These are phyloP conservation scores for Suillus fuscotomentosus DNA, from an alignment of 768 basidiomycete species.

Conservation along the genomic window DNA sequence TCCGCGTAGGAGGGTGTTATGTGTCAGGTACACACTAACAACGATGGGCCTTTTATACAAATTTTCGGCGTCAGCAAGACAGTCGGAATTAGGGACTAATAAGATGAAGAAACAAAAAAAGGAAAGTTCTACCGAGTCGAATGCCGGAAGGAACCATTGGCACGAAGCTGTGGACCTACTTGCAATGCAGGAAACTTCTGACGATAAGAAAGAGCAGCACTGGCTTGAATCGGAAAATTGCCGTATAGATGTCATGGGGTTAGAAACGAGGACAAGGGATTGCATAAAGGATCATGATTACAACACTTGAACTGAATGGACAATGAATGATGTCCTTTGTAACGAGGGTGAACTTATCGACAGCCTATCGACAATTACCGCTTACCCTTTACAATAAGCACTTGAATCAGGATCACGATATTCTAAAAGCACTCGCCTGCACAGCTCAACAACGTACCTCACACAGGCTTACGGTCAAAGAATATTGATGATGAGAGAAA, in stretches of 20 bases:
- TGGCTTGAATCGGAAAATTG: not conserved
- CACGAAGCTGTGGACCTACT: not conserved
- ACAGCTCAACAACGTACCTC: not conserved
- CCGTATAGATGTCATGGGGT: not conserved
- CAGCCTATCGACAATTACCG: not conserved
- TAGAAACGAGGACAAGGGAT: not conserved
- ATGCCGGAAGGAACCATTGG: not conserved
- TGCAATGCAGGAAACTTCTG: not conserved
- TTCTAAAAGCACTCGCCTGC: not conserved
- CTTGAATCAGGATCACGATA: not conserved
- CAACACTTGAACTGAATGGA: too few relatives aligned
- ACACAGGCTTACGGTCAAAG: not conserved
- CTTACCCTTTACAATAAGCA: not conserved
- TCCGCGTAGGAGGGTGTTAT: not conserved
- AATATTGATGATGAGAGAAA: not conserved
- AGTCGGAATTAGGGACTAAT: not conserved
- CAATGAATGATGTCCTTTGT: not conserved
- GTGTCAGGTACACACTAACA: not conserved
- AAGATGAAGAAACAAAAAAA: not conserved
- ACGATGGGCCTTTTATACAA: not conserved
- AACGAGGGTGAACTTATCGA: not conserved
- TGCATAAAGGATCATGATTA: not conserved
- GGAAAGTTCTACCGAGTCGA: not conserved
- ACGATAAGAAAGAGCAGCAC: not conserved
- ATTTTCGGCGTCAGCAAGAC: not conserved